Base-by-base conservation (phyloP, 148 eudicot species). In the Chenopodium formosanum region DNA sequence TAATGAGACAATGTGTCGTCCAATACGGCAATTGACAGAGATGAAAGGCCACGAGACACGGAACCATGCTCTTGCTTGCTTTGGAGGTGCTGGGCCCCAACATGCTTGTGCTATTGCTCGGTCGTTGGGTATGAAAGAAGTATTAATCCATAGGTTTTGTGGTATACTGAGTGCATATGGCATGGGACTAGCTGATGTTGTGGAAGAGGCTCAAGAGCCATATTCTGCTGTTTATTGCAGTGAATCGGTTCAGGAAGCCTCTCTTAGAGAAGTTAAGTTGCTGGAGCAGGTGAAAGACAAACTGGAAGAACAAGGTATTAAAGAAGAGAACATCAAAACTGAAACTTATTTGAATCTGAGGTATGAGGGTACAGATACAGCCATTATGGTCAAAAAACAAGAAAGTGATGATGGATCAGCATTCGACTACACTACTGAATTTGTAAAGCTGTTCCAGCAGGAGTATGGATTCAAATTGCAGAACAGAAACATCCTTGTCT, bases 81-180 rank as follows among this genome's bases (percentile, higher is more conserved):
- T 96, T 87, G 99, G 99, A 80, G 99, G 99, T 78, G 99, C 99
- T 52, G 99, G 99, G 27, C 99, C 99, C 13, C 99, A 96, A 75
- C 99, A 96, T 82, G 97, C 99, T 13, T 96, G 99, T 88, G 99
- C 99, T 76, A 96, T 96, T 87, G 98, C 99, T 34, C 85, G 98
- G 84, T 91, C 99, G 46, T 83, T 96, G 81, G 99, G 97, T 20
- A 96, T 96, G 99, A 94, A 88, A 83, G 97, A 92, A 87, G 97
- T 96, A 32, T 82, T 96, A 19, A 86, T 96, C 81, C 99, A 96
- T 88, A 91, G 94, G 82, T 96, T 91, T 79, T 96, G 99, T 82
- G 99, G 99, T 86, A 92, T 96, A 83, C 86, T 96, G 81, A 96
- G 98, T 89, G 99, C 99, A 1, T 96, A 96, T 80, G 99, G 99